Evolutionary conservation across 495 filamentous ascomycete genomes (phyloP).

Genomic region (Penicillium angulare): DNA sequence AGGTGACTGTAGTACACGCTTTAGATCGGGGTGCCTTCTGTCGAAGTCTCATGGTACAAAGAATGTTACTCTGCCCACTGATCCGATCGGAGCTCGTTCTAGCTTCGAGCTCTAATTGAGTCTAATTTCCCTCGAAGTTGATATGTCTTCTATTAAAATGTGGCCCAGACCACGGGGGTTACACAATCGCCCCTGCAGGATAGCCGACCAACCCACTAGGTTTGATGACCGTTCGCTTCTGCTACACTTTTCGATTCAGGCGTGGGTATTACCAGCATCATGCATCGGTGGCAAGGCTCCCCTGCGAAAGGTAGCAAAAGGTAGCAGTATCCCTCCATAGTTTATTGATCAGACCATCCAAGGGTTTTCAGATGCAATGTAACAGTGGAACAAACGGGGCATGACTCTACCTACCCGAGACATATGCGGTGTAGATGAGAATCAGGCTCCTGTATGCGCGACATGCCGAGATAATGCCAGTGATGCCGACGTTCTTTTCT

Average conservation of each 20-base stretch:
- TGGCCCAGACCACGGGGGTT: conserved; percentile 1
- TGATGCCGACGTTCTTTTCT: not conserved
- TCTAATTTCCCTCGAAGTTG: not conserved
- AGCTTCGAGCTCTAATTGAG: not conserved
- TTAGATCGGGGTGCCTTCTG: not conserved
- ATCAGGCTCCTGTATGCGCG: not conserved
- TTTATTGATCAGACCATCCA: not conserved
- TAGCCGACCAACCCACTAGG: not conserved
- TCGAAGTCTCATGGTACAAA: not conserved
- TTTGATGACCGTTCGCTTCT: not conserved
- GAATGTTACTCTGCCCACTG: not conserved
- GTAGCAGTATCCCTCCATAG: not conserved
- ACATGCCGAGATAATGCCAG: not conserved
- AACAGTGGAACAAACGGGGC: conserved; percentile 14
- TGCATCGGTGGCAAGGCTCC: conserved; percentile 2
- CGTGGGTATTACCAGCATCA: conserved; percentile 3
- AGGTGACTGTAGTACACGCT: too few species aligned
- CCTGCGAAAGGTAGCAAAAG: conserved; percentile 6
- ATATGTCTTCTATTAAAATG: conserved; percentile 32
- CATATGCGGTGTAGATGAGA: conserved; percentile 5
- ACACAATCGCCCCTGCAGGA: conserved; percentile 2
- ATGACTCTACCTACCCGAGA: conserved; percentile 7
- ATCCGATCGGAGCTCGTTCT: not conserved
- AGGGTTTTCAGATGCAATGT: conserved; percentile 11
- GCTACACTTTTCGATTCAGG: not conserved